A percentile compares a stretch with the other conserved stretches of the same genome.
Conservation (phyloP, 345 rosid genomes). For the Eucalyptus shirleyi region DNA sequence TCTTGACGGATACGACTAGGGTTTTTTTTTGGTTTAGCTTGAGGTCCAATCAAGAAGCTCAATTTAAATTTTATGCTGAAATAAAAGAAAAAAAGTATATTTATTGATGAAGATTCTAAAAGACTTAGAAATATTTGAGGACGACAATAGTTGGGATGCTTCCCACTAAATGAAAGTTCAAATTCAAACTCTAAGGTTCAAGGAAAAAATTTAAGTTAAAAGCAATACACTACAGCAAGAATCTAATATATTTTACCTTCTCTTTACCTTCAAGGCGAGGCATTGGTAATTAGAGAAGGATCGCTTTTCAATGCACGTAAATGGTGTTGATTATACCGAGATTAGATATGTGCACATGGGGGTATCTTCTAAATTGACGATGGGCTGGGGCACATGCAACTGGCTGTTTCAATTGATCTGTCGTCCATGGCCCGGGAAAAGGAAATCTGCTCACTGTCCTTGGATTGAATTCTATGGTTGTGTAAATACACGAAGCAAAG, state of each 20-base stretch:
- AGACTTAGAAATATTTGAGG: neutral
- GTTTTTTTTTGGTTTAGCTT: neutral
- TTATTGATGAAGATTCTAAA: neutral
- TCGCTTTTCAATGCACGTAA: neutral
- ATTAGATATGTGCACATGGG: neutral
- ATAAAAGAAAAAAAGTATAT: neutral
- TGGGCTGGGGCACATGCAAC: neutral
- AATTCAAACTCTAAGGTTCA: neutral
- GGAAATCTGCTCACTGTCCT: neutral
- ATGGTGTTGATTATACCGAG: neutral
- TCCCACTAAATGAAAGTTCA: neutral
- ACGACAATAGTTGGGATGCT: neutral
- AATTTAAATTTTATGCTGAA: neutral
- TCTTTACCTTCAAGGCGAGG: neutral
- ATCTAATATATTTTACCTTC: neutral
- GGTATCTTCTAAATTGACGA: neutral
- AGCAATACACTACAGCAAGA: neutral
- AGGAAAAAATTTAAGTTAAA: neutral
- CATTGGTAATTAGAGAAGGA: neutral
- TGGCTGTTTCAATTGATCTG: neutral
- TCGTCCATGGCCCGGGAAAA: neutral
- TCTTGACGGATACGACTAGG: neutral
- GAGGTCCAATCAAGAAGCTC: neutral
- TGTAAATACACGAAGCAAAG: neutral
- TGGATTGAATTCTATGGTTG: neutral